A percentile compares a stretch with the other conserved stretches of the same genome.
These are phyloP conservation scores for Typha latifolia DNA, from an alignment of 176 grass and related monocot genomes.

Conservation along the genomic window DNA sequence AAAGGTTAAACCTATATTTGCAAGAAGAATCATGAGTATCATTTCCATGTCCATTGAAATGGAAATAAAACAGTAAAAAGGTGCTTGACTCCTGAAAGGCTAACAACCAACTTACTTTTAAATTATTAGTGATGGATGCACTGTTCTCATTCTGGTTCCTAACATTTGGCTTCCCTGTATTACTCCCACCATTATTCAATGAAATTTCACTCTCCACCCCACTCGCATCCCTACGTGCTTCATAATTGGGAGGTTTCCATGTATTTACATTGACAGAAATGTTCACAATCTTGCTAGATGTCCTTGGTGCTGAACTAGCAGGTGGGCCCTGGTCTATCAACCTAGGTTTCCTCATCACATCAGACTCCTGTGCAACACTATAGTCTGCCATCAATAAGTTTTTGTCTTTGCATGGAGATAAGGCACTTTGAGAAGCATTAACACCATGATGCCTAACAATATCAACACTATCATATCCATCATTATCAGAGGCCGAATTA, in stretches of 20 bases:
- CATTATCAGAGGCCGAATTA: conserved; percentile 48
- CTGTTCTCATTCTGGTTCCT: conserved; percentile 26
- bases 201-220: conserved; percentile 38
- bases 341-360: conserved; percentile 39
- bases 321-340: conserved; percentile 24
- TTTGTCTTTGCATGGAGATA: conserved; percentile 28
- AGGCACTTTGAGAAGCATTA: conserved; percentile 24
- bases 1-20: too few species aligned
- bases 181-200: conserved; percentile 24
- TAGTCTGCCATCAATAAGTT: conserved; percentile 21
- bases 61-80: not conserved
- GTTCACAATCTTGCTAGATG: conserved; percentile 41
- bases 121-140: conserved; percentile 13
- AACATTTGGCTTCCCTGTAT: conserved; percentile 27
- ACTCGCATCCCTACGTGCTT: conserved; percentile 49
- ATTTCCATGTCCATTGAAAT: too few species aligned
- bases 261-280: conserved; percentile 38
- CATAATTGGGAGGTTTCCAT: conserved; percentile 38
- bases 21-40: too few species aligned
- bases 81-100: not conserved
- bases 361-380: conserved; percentile 37
- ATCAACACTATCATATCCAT: conserved; percentile 28
- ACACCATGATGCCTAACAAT: conserved; percentile 25
- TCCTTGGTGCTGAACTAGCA: conserved; percentile 34
- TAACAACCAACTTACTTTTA: conserved; percentile 40